These are phyloP conservation scores for Forsythia viridissima DNA, from an alignment of 257 asterid genomes.

Conservation along the genomic window DNA sequence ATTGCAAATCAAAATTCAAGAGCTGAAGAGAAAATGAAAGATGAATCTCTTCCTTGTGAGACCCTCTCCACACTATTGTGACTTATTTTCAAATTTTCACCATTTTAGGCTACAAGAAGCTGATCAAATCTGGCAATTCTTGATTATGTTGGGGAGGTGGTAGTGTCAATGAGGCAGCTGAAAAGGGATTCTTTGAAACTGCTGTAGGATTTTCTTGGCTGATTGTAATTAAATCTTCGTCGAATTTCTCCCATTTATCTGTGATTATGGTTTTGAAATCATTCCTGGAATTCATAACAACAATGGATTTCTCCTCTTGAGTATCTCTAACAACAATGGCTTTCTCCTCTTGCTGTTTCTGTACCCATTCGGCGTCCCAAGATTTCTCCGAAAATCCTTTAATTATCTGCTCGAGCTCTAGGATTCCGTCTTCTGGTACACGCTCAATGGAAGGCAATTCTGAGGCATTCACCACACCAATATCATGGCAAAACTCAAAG, in stretches of 20 bases:
- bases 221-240: not conserved
- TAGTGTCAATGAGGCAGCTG: not conserved
- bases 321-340: not conserved
- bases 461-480: constrained; percentile 37
- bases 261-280: constrained; percentile 5
- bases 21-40: not conserved
- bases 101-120: not conserved
- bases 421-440: constrained; percentile 33
- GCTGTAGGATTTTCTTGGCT: not conserved
- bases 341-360: constrained; percentile 1
- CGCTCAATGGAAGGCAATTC: constrained; percentile 30
- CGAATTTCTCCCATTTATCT: not conserved
- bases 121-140: constrained; percentile 1
- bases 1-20: not conserved
- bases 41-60: not conserved
- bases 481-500: constrained; percentile 36
- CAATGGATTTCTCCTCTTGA: not conserved
- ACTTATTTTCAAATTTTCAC: not conserved
- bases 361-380: not conserved
- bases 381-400: constrained; percentile 18
- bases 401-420: constrained; percentile 37
- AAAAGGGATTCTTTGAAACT: not conserved
- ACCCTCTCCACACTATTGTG: not conserved
- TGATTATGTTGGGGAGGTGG: not conserved
- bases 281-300: not conserved